phyloP scores from a whole-genome alignment of 176 grass and related monocot species.

The Urochloa ruziziensis region DNA sequence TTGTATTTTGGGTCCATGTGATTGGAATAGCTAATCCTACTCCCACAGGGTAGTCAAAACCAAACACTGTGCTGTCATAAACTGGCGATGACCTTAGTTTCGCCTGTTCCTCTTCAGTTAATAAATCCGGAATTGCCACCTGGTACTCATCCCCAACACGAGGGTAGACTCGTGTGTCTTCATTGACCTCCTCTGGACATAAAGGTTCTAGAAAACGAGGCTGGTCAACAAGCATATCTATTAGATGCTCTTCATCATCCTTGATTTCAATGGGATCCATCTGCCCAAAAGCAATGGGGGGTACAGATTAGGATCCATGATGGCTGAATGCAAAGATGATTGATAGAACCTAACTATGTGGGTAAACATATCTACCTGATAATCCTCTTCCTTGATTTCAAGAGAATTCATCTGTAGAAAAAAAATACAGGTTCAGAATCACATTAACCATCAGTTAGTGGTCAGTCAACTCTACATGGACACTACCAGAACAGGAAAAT shows the following conservation, averaged over 20 bases:
- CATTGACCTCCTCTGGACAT: slow-evolving; percentile 57
- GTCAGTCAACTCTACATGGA: neutral
- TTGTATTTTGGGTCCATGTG: slow-evolving; percentile 50
- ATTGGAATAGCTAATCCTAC: slow-evolving; percentile 65
- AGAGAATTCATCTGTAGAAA: slow-evolving; percentile 70
- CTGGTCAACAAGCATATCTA: slow-evolving; percentile 58
- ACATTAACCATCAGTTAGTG: slow-evolving; percentile 19
- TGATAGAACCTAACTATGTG: slow-evolving; percentile 10
- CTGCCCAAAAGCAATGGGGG: slow-evolving; percentile 29
- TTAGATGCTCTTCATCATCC: slow-evolving; percentile 40
- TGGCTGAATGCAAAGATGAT: slow-evolving; percentile 5
- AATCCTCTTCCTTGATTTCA: slow-evolving; percentile 60
- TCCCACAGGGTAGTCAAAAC: slow-evolving; percentile 47
- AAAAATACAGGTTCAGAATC: slow-evolving; percentile 22
- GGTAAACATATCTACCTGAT: slow-evolving; percentile 39
- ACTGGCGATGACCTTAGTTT: slow-evolving; percentile 27
- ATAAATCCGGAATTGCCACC: slow-evolving; percentile 54
- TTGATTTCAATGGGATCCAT: slow-evolving; percentile 67
- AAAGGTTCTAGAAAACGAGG: slow-evolving; percentile 49
- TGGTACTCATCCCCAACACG: slow-evolving; percentile 87
- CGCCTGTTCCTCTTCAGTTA: slow-evolving; percentile 36
- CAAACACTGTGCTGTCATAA: slow-evolving; percentile 23
- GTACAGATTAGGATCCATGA: slow-evolving; percentile 16
- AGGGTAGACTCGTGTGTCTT: slow-evolving; percentile 58
- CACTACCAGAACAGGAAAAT: slow-evolving; percentile 14